Evolutionary conservation across 225 moss, liverwort and hornwort species (phyloP).

Genomic region (Asterella californica): DNA sequence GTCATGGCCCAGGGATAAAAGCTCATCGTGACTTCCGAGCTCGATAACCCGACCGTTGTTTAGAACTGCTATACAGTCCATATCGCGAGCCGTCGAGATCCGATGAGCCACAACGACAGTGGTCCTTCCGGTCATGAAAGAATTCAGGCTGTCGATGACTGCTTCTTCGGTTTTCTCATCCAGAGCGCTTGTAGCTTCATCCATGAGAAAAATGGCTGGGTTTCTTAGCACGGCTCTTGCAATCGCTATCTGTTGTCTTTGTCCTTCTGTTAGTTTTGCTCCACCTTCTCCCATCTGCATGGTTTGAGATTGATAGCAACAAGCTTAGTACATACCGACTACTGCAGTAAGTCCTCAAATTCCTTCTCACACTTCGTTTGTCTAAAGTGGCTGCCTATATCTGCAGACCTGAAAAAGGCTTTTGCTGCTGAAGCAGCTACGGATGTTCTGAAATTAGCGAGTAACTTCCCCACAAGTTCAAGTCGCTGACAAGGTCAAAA

Average conservation of each 20-base stretch:
- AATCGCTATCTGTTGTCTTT: slow-evolving; percentile 76
- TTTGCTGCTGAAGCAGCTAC: too few relatives aligned
- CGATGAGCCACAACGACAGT: slow-evolving; percentile 67
- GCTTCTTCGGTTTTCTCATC: slow-evolving; percentile 58
- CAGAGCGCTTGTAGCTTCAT: slow-evolving; percentile 77
- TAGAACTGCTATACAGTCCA: slow-evolving; percentile 64
- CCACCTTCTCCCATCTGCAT: slow-evolving; percentile 67
- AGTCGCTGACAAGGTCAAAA: too few relatives aligned
- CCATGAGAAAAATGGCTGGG: slow-evolving; percentile 62
- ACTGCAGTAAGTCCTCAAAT: not conserved
- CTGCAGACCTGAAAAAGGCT: too few relatives aligned
- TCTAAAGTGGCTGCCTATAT: too few relatives aligned
- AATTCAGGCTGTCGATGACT: slow-evolving; percentile 57
- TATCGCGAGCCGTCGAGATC: slow-evolving; percentile 61
- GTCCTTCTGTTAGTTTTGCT: slow-evolving; percentile 58
- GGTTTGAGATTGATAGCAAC: not conserved
- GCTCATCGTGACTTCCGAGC: slow-evolving; percentile 53
- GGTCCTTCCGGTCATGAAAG: slow-evolving; percentile 59
- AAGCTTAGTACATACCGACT: too few relatives aligned
- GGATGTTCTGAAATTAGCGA: too few relatives aligned
- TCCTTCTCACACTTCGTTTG: too few relatives aligned
- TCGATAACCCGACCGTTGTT: slow-evolving; percentile 69
- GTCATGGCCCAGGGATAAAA: slow-evolving; percentile 17
- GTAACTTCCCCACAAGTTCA: not conserved
- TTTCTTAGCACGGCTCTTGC: slow-evolving; percentile 77